These are phyloP conservation scores for Colletotrichum paranaense DNA, from an alignment of 2,329 filamentous ascomycete species.

Conservation along the genomic window DNA sequence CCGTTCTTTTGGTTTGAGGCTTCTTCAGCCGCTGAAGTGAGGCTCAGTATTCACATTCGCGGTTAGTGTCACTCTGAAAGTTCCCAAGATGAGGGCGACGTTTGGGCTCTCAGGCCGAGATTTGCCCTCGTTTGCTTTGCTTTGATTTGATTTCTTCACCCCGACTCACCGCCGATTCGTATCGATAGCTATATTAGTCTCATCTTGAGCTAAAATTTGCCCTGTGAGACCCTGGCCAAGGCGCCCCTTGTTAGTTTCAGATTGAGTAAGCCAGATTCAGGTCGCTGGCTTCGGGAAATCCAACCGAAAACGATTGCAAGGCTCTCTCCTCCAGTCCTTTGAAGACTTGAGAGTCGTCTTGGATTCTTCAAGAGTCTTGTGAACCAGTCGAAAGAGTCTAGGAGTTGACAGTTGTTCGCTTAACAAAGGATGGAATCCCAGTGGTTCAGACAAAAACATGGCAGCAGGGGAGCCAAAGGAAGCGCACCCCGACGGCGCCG, in stretches of 20 bases:
- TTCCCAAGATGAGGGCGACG: too few relatives aligned
- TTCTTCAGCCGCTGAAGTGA: not conserved
- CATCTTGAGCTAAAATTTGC: conserved; percentile 13
- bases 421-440: not conserved
- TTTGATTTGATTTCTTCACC: not conserved
- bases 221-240: conserved; percentile 5
- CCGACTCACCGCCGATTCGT: conserved; percentile 21
- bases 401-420: not conserved
- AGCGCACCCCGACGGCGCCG: not conserved
- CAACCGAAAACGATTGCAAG: not conserved
- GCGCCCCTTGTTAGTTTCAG: conserved; percentile 20
- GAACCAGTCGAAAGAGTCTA: not conserved
- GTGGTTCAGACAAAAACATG: not conserved
- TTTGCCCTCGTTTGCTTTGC: not conserved
- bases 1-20: not conserved
- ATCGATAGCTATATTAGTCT: conserved; percentile 19
- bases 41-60: not conserved
- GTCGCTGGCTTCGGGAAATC: not conserved
- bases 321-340: not conserved
- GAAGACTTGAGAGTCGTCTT: not conserved
- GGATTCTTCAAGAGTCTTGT: not conserved
- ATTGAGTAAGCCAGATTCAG: conserved; percentile 12
- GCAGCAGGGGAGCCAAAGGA: not conserved
- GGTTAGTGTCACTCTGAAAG: not conserved
- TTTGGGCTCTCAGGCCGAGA: not conserved